phyloP scores from a whole-genome alignment of 1,284 basidiomycete species.

The Ceratobasidium sp. region DNA sequence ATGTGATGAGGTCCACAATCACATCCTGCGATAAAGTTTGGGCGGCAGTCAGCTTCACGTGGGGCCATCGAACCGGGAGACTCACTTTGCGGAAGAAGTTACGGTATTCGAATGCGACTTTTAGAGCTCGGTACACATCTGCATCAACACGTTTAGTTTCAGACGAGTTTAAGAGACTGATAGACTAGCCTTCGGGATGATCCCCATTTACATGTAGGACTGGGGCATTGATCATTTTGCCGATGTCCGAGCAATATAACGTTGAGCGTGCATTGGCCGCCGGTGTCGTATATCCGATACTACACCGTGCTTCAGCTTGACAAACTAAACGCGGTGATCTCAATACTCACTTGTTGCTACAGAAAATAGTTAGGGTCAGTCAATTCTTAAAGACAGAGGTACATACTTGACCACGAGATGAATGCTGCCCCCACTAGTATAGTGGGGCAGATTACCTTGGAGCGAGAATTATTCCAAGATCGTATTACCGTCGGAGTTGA shows the following conservation, averaged over 20 bases:
- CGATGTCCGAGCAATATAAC: conserved; percentile 87
- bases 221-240: conserved; percentile 89
- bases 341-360: conserved; percentile 65
- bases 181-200: conserved; percentile 76
- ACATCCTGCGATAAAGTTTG: conserved; percentile 66
- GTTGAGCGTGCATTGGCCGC: conserved; percentile 84
- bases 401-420: conserved; percentile 92
- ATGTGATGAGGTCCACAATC: conserved; percentile 88
- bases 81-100: conserved; percentile 80
- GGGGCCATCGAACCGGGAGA: background rate
- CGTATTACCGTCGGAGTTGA: conserved; percentile 44
- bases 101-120: conserved; percentile 84
- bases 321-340: conserved; percentile 43
- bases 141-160: conserved; percentile 40
- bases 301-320: conserved; percentile 53
- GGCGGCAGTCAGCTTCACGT: conserved; percentile 14
- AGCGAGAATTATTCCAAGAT: conserved; percentile 53
- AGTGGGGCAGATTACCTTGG: conserved; percentile 84
- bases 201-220: conserved; percentile 94
- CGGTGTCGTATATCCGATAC: conserved; percentile 91
- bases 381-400: background rate
- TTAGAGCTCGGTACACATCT: conserved; percentile 82
- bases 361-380: conserved; percentile 3
- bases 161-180: conserved; percentile 4
- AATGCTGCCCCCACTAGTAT: conserved; percentile 86